These are phyloP conservation scores for Tricholoma flavovirens DNA, from an alignment of 768 basidiomycete species.

Conservation along the genomic window DNA sequence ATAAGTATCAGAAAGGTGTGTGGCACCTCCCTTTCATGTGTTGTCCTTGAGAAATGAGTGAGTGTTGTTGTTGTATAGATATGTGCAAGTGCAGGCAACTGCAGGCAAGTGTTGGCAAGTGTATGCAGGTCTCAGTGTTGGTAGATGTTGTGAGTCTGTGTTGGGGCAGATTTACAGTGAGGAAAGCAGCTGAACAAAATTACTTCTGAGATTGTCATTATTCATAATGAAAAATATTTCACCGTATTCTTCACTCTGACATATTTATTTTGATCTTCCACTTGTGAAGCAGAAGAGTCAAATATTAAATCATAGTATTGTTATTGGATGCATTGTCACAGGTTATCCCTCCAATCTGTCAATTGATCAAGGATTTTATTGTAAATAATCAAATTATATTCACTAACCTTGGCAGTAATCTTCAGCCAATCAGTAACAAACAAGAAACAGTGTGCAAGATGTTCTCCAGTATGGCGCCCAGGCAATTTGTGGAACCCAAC, in stretches of 20 bases:
- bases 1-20: too few species aligned
- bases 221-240: constrained; percentile 3
- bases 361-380: not conserved
- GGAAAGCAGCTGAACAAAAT: constrained; percentile 23
- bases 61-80: too few species aligned
- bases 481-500: constrained; percentile 32
- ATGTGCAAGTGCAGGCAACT: too few species aligned
- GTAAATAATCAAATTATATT: not conserved
- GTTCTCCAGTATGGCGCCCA: constrained; percentile 31
- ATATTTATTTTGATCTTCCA: constrained; percentile 18
- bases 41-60: too few species aligned
- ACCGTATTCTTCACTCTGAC: constrained; percentile 20
- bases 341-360: constrained; percentile 35
- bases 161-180: too few species aligned
- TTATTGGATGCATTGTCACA: constrained; percentile 30
- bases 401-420: constrained; percentile 22
- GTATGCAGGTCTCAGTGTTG: too few species aligned
- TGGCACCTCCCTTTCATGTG: too few species aligned
- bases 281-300: constrained; percentile 15
- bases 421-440: constrained; percentile 22
- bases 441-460: constrained; percentile 30
- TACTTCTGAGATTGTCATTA: constrained; percentile 1
- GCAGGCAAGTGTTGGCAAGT: too few species aligned
- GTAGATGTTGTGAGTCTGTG: too few species aligned
- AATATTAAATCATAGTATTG: constrained; percentile 22